phyloP scores from a whole-genome alignment of 2,329 filamentous ascomycete species.

The Diaporthe batatas region DNA sequence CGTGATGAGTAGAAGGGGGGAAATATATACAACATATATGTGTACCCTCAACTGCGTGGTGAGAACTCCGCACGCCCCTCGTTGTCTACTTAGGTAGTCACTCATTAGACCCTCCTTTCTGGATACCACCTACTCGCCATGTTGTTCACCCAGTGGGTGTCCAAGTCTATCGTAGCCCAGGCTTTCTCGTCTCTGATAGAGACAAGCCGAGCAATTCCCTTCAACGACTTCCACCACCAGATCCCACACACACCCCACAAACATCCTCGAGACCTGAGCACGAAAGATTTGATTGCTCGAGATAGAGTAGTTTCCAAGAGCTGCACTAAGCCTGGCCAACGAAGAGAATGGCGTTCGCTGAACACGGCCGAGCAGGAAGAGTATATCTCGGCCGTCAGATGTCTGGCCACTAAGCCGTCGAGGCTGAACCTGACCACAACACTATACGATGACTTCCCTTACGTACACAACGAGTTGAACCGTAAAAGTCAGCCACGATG shows the following conservation, averaged over 20 bases:
- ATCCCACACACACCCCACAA: not conserved
- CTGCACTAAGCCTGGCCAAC: not conserved
- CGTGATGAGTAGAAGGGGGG: not conserved
- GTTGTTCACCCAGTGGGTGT: slow-evolving; percentile 25
- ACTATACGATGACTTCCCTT: slow-evolving; percentile 52
- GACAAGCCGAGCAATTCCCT: slow-evolving; percentile 26
- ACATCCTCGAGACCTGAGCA: slow-evolving; percentile 8
- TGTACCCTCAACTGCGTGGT: not conserved
- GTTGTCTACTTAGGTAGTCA: not conserved
- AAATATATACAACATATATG: not conserved
- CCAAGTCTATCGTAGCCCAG: slow-evolving; percentile 21
- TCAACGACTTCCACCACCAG: slow-evolving; percentile 9
- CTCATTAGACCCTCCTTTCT: not conserved
- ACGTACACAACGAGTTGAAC: slow-evolving; percentile 47
- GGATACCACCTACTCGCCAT: not conserved
- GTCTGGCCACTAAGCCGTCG: slow-evolving; percentile 37
- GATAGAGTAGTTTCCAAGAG: not conserved
- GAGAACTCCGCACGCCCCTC: slow-evolving; percentile 6
- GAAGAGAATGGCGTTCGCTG: slow-evolving; percentile 30
- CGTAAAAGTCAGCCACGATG: not conserved
- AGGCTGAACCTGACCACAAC: slow-evolving; percentile 45
- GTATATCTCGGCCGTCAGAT: slow-evolving; percentile 14
- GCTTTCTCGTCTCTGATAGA: slow-evolving; percentile 17
- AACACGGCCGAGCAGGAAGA: slow-evolving; percentile 23
- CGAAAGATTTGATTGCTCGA: not conserved